phyloP scores from a whole-genome alignment of 768 basidiomycete genomes.

The Sporobolomyces phaffii region DNA sequence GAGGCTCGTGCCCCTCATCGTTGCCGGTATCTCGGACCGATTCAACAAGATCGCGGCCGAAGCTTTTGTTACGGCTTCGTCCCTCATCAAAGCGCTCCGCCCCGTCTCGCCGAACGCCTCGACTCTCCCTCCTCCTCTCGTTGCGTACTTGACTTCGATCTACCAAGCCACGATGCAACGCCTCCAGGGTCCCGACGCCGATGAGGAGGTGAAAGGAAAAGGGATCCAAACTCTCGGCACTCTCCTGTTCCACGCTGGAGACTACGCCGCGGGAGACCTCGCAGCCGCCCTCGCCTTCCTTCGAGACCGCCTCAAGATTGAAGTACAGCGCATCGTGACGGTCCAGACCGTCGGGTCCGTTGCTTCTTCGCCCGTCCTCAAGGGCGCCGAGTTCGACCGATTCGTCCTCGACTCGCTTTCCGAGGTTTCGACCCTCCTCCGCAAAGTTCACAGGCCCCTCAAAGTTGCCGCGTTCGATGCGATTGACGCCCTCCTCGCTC shows the following conservation, averaged over 20 bases:
- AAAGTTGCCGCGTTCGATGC: conserved; percentile 49
- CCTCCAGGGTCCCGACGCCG: conserved; percentile 73
- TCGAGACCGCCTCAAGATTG: conserved; percentile 43
- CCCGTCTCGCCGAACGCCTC: conserved; percentile 53
- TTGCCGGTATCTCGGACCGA: conserved; percentile 68
- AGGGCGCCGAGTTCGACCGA: conserved; percentile 32
- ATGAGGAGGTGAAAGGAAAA: conserved; percentile 76
- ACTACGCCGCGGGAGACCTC: conserved; percentile 44
- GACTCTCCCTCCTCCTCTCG: conserved; percentile 40
- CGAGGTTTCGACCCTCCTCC: conserved; percentile 67
- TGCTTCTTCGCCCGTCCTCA: conserved; percentile 37
- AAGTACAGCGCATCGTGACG: conserved; percentile 47
- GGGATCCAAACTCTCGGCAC: conserved; percentile 80
- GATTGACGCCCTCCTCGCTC: conserved; percentile 29
- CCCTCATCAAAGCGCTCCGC: conserved; percentile 67
- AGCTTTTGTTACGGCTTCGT: conserved; percentile 77
- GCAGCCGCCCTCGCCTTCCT: conserved; percentile 34
- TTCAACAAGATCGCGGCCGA: conserved; percentile 85
- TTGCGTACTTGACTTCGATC: conserved; percentile 54
- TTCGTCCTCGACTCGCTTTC: conserved; percentile 79
- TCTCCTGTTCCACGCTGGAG: conserved; percentile 79
- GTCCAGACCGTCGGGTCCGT: conserved; percentile 73
- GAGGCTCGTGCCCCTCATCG: conserved; percentile 64
- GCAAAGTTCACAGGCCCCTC: conserved; percentile 69
- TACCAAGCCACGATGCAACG: conserved; percentile 69